Base-by-base conservation (phyloP, 139 green algal species). In the Coccomyxa sp. region DNA sequence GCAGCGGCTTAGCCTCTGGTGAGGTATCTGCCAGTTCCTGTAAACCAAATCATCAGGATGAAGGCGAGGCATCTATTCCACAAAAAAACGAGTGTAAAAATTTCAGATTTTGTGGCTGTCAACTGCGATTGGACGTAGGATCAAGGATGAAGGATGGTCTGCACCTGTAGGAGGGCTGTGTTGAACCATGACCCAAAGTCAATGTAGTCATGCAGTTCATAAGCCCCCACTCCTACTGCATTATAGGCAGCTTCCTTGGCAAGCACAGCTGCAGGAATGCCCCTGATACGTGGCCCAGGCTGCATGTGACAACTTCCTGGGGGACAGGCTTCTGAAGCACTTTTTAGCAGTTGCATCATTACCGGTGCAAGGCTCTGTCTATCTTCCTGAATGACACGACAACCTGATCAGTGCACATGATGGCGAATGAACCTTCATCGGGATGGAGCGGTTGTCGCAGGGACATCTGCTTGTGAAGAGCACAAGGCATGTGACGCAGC, bases 231-330 rank as follows among this genome's bases (percentile, higher is more conserved):
- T 0, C 91, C 91, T 58, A 93, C 90, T 25, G 95, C 92, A 66
- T 92, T 88, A 83, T 98, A 98, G 23, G 91, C 85, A 0, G 94
- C 95, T 77, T 98, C 95, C 86, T 97, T 98, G 60, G 85, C 67
- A 28, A 97, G 85, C 63, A 94, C 81, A n/a, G 87, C 67, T 4
- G 59, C 31, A 0, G 86, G 88, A 23, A 83, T 71, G 82, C 66
- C 83, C 23, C 38, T 80, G 28, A 87, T 38, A 13, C 81, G 80
- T 28, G 85, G 83, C 18, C 75, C 82, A 45, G 79, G 82, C 78
- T 92, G 80, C 68, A 80, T 75, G 18, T 79, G 81, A 1, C 88
- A 76, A 15, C 81, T 71, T 0, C 85, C 88, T 4, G 87, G 80
- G 0, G 90, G 88, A 38, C 87, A 89, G 0, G 80, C 86, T 11